Evolutionary conservation across 768 basidiomycete species (phyloP).

Genomic region (Kwoniella sp.): DNA sequence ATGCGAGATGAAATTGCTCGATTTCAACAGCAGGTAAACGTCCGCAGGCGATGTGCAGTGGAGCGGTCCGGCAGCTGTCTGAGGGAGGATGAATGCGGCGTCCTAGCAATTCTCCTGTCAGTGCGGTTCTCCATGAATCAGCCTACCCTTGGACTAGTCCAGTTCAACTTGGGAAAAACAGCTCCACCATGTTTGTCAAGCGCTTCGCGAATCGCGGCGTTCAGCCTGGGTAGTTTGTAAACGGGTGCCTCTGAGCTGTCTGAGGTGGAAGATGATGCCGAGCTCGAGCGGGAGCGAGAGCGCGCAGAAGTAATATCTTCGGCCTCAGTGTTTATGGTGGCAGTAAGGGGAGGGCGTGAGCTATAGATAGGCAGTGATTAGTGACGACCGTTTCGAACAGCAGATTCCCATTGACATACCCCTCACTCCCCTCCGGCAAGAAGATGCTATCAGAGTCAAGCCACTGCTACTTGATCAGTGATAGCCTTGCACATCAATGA

Average conservation of each 20-base stretch:
- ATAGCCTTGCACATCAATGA: not conserved
- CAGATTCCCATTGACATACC: conserved; percentile 11
- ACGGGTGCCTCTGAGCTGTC: conserved; percentile 17
- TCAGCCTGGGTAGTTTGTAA: conserved; percentile 73
- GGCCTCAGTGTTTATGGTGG: not conserved
- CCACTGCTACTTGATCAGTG: too few relatives aligned
- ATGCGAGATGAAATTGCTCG: conserved; percentile 81
- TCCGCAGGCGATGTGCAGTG: conserved; percentile 84
- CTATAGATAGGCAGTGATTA: too few relatives aligned
- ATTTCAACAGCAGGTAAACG: conserved; percentile 86
- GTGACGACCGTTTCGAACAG: too few relatives aligned
- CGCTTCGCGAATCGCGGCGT: conserved; percentile 62
- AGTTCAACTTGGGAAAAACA: conserved; percentile 94
- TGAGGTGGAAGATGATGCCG: conserved; percentile 15
- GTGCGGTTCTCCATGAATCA: too few relatives aligned
- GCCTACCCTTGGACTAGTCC: conserved; percentile 81
- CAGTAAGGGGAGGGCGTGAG: too few relatives aligned
- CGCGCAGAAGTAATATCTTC: not conserved
- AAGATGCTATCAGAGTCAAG: conserved; percentile 41
- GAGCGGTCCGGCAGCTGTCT: conserved; percentile 63
- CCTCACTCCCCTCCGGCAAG: conserved; percentile 34
- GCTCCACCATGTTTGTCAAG: conserved; percentile 66
- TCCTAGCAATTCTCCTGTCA: conserved; percentile 57
- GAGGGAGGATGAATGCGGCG: conserved; percentile 82
- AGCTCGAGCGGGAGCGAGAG: not conserved